A percentile compares a stretch with the other conserved stretches of the same genome.
These are phyloP conservation scores for Tulasnella sp. DNA, from an alignment of 768 basidiomycete species.

Conservation along the genomic window DNA sequence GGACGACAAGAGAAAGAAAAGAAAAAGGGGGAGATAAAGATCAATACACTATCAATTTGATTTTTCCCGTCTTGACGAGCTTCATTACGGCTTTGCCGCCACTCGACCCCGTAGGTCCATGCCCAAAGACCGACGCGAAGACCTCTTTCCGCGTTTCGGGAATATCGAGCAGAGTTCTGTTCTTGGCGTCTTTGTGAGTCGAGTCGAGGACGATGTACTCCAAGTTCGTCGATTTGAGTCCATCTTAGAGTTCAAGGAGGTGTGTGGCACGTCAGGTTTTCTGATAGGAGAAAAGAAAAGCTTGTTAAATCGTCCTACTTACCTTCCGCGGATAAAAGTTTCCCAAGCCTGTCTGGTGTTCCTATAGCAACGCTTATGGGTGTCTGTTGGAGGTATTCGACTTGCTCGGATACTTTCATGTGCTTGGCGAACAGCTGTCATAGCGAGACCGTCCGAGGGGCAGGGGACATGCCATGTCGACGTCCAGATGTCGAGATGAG, in stretches of 20 bases:
- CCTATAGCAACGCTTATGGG: conserved; percentile 83
- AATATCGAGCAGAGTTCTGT: conserved; percentile 63
- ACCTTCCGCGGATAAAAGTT: conserved; percentile 41
- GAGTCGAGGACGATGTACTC: conserved; percentile 77
- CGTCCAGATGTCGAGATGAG: not conserved
- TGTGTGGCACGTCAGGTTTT: not conserved
- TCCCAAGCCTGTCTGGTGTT: conserved; percentile 84
- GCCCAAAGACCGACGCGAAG: conserved; percentile 60
- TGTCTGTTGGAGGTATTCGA: conserved; percentile 70
- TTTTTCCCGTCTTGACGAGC: conserved; percentile 57
- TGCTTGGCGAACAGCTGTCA: conserved; percentile 80
- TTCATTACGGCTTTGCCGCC: conserved; percentile 37
- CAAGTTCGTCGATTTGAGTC: conserved; percentile 57
- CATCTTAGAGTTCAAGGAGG: conserved; percentile 35
- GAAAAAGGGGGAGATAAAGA: too few relatives aligned
- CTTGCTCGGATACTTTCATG: conserved; percentile 81
- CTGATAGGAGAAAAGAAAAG: not conserved
- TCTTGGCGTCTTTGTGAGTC: conserved; percentile 63
- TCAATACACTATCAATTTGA: conserved; percentile 70
- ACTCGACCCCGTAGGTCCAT: conserved; percentile 23
- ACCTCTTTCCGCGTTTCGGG: conserved; percentile 76
- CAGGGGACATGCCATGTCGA: not conserved
- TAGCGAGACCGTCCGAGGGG: not conserved
- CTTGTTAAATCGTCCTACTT: conserved; percentile 17
- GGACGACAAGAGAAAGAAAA: too few relatives aligned